Evolutionary conservation across 2,329 filamentous ascomycete genomes (phyloP), one percentile per base, ranked within the genome.

Genomic region (Ophiosphaerella narmari): DNA sequence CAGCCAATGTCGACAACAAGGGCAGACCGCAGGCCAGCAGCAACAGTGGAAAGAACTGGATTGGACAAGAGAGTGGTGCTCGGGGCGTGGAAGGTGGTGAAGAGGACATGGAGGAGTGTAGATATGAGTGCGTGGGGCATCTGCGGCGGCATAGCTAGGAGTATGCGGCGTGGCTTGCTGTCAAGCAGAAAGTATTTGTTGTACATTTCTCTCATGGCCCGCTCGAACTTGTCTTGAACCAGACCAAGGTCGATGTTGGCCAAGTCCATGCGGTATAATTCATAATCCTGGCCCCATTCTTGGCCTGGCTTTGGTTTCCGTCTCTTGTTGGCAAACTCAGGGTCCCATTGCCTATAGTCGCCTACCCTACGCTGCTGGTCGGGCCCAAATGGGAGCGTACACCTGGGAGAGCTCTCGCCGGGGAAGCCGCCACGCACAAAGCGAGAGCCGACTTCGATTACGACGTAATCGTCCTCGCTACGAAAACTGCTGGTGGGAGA

Each of bases 1-100:
- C 94, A 99, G 37, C 93, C 94, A 52, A 99, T 81, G 66, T 99
- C 91, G 33, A 99, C 80, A 0, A 97, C 85, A 36, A 99, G 73
- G 1, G 88, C 91, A n/a, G 90, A 90, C 12, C 94, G 86, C 35
- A 96, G 77, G 0, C 94, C 94, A 5, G 92, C 91, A 7, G 88
- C 88, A 3, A 92, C 83, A 6, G 88, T 80, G 1, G 86, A 80
- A 73, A 94, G 87, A 16, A 91, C 82, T 0, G 93, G 85, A 0
- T 85, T 83, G 1, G 91, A 90, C 65, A 97, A 77, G 36, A 99
- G 80, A 2, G 90, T 92, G 56, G 97, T 82, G 18, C 84, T 87
- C 0, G 92, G 89, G 13, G 88, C 83, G 59, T 92, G 89, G 71
- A 93, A 94, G 39, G 84, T 86, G 51, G 82, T 83, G 71, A 99